These are phyloP conservation scores for Diaporthe sp. DNA, from an alignment of 2,329 filamentous ascomycete genomes.

Conservation along the genomic window DNA sequence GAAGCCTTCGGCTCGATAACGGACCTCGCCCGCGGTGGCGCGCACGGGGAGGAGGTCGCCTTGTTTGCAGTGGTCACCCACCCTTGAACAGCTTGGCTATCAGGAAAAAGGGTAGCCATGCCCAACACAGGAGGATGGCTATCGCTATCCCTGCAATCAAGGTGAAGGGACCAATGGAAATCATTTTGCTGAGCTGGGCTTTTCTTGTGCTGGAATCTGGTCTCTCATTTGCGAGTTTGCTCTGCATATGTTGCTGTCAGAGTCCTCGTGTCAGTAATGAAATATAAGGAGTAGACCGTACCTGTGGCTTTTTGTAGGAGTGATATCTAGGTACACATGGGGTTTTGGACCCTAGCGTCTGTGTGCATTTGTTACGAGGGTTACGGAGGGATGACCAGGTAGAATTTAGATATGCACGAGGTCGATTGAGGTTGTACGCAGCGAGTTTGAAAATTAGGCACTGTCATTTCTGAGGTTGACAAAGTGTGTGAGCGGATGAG, in stretches of 20 bases:
- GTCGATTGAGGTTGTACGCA: not conserved
- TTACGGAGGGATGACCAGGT: no score
- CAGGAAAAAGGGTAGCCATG: not conserved
- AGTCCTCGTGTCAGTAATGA: not conserved
- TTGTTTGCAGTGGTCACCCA: not conserved
- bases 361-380: not conserved
- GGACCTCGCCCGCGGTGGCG: not conserved
- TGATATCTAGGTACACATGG: no score
- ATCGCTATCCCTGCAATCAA: constrained; percentile 15
- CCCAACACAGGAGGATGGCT: constrained; percentile 15
- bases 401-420: no score
- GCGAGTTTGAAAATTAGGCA: not conserved
- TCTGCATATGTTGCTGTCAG: not conserved
- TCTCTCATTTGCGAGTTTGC: not conserved
- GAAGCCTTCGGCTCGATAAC: not conserved
- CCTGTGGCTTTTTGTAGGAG: not conserved
- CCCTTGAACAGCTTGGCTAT: not conserved
- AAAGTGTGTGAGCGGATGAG: not conserved
- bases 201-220: no score
- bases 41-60: not conserved
- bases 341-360: not conserved
- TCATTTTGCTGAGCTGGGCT: not conserved
- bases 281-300: not conserved
- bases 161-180: not conserved
- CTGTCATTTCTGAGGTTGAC: not conserved